Evolutionary conservation across 805 yeast species (phyloP), one percentile per base, ranked within the genome.

Genomic region (Suhomyces kilbournensis): DNA sequence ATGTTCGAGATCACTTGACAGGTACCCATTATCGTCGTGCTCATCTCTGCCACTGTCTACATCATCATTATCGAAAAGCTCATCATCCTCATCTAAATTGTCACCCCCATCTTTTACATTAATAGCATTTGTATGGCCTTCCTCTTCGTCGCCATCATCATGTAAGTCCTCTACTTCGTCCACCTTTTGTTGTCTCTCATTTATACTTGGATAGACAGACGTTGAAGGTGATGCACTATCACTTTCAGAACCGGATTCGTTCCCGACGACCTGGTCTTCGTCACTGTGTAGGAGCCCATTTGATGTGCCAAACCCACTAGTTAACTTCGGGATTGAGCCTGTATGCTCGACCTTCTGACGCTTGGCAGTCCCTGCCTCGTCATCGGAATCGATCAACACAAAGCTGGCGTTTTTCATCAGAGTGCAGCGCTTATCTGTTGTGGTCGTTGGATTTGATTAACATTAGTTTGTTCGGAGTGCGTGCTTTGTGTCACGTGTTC

Each of bases 351-450:
- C 20, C 48, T 45, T 52, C 28, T 38, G 51, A 12, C 50, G 40
- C 44, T 52, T 52, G 39, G 32, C 48, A 8, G 28, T 12, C 8
- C 48, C 25, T 12, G 48, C 25, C 46, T 56, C 59, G 34, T 52
- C 55, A 48, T 64, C 69, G 17, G 68, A 64, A 52, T 65, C 68
- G 26, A 66, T 56, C 49, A 66, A 57, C 48, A 66, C 63, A 23
- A 66, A 55, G 45, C 63, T 69, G 54, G 35, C 35, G 48, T 46
- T 38, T 23, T 46, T 46, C 48, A 46, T 46, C 42, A 38, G 42
- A 38, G 23, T 38, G 58, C 57, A 38, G 50, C 49, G 23, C 46
- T 50, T 42, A 42, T 14, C 45, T 14, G 45, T 23, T 42, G 45
- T n/a, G 34, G 49, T 44, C 44, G 46, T 47, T 15, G 40, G 34